Base-by-base conservation (phyloP, 768 basidiomycete species). In the Termitomyces sp. region DNA sequence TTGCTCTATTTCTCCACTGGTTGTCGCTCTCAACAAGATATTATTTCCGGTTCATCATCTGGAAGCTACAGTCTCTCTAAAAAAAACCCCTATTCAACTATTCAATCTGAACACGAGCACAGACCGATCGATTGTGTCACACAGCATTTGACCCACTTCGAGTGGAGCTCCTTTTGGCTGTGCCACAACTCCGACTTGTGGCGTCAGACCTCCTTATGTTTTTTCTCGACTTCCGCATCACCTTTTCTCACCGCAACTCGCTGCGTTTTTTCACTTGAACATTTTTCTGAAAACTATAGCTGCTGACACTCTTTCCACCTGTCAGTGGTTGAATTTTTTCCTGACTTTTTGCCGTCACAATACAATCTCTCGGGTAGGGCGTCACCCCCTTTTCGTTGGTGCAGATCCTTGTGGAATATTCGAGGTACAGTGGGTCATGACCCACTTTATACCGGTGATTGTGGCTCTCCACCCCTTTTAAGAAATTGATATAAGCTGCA, bases 351-450 rank as follows among this genome's bases (percentile, higher is more conserved):
- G 17, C 15, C 22, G 12, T 8, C n/a, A 53, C 3, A 28, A 5
- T 4, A 5, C 9, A 6, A 43, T 28, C 42, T 47, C 9, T 44
- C 21, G 7, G 34, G 35, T 32, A 17, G 9, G 21, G 32, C 54
- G 54, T 46, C 54, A 48, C 54, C 54, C 40, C 54, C 54, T 55
- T 34, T 55, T 42, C 7, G 26, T 35, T 43, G 40, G 45, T 17
- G 17, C 40, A 12, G 15, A 45, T 8, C 22, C 15, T 15, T 41
- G 17, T 41, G 26, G 49, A 32, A 30, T 46, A 38, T 51, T 47
- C 19, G 0, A 12, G 4, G 8, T 17, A 15, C 26, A 47, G 54
- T 48, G 54, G 45, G 37, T 48, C 21, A 3, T 11, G n/a, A 54
- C 21, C 53, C 54, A 47, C 26, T 5, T 14, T 1, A 28, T 15